Evolutionary conservation across 1,284 basidiomycete genomes (phyloP), one percentile per base, ranked within the genome.

Genomic region (Malassezia brasiliensis): DNA sequence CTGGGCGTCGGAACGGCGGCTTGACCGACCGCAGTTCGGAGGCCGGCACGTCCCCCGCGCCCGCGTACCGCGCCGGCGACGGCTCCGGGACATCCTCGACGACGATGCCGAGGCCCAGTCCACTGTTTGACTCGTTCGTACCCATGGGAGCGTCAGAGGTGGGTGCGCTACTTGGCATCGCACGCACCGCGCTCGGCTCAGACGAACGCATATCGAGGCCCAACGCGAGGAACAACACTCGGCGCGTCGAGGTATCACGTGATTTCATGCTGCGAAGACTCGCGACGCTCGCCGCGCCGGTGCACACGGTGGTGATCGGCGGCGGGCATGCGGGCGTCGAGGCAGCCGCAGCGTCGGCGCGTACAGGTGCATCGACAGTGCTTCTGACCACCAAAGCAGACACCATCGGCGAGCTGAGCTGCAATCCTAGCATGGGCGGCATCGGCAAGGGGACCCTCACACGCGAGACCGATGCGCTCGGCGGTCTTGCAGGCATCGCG

Each of bases 291-390:
- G 32, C 30, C 10, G 30, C 15, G 32, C 5, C 11, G 15, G 52
- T 48, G 36, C 67, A 68, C 85, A 87, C 90, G 0, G 85, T 87
- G 63, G 80, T 91, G 30, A 86, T 91, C 62, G 89, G 88, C n/a
- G 89, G 85, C 7, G 88, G 89, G 2, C 88, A 91, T 78, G 89
- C 89, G 30, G 88, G 88, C 1, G 88, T 86, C 64, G 89, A 93
- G 75, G 88, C 89, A 2, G 88, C 89, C 0, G 82, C 88, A 10
- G 88, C 84, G 3, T 81, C 88, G 10, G 87, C 89, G 2, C 79
- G 89, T 32, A 83, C 84, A 0, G 87, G 88, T 1, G 87, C 88
- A 1, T 78, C 80, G 57, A 90, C 89, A 0, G 64, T 89, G 3
- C 79, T 93, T 4, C 75, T 93, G 50, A 91, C 89, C 0, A 87